Evolutionary conservation across 2,329 filamentous ascomycete species (phyloP).

Genomic region (Alternaria gansuensis): DNA sequence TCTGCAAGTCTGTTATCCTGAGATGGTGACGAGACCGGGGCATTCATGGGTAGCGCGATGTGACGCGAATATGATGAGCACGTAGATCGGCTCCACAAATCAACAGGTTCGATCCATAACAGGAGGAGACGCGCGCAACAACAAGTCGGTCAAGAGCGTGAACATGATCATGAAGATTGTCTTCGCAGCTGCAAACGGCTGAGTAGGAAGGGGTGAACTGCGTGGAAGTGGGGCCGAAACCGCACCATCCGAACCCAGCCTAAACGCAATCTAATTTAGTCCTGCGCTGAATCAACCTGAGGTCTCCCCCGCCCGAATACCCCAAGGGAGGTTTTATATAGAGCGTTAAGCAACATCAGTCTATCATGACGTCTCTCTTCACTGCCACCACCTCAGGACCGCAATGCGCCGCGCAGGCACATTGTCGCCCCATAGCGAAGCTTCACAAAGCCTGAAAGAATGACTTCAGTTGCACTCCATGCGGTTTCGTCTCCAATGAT

Average conservation of each 20-base stretch:
- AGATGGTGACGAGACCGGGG: neutral
- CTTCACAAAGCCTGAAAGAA: neutral
- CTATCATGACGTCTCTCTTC: too few relatives aligned
- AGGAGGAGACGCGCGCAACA: neutral
- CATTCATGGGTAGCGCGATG: neutral
- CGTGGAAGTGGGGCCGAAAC: slow-evolving; percentile 7
- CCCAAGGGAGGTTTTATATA: too few relatives aligned
- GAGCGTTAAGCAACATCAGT: too few relatives aligned
- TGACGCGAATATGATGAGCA: neutral
- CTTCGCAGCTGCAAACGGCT: neutral
- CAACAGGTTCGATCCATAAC: neutral
- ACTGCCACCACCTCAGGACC: slow-evolving; percentile 22
- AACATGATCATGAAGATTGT: neutral
- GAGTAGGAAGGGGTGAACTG: neutral
- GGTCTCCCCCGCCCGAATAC: too few relatives aligned
- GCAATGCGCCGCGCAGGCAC: slow-evolving; percentile 4
- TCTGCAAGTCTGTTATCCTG: neutral
- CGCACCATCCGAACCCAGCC: slow-evolving; percentile 13
- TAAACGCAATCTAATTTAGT: slow-evolving; percentile 25
- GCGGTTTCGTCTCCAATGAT: neutral
- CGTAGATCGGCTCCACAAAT: neutral
- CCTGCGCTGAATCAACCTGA: slow-evolving; percentile 7
- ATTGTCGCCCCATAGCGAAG: slow-evolving; percentile 6
- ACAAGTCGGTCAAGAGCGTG: neutral
- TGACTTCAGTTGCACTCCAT: neutral